Evolutionary conservation across 2,329 filamentous ascomycete species (phyloP).

Genomic region (Aspergillus hiratsukae): DNA sequence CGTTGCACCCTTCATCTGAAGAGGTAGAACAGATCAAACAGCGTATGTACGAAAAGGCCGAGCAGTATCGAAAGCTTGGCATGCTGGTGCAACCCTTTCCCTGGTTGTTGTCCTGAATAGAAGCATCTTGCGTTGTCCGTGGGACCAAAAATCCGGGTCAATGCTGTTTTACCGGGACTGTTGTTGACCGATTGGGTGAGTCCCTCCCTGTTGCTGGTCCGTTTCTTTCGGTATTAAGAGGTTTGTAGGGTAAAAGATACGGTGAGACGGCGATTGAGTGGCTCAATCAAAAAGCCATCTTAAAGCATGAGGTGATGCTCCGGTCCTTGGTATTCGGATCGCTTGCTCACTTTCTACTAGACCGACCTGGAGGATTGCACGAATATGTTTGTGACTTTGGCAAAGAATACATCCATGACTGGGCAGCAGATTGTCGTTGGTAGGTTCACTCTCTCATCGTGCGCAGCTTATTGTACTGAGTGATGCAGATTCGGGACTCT

Average conservation of each 20-base stretch:
- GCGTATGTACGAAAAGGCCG: too few relatives aligned
- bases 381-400: slow-evolving; percentile 20
- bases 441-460: slow-evolving; percentile 2
- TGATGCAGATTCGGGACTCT: neutral
- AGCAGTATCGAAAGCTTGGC: too few relatives aligned
- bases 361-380: slow-evolving; percentile 26
- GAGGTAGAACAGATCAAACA: too few relatives aligned
- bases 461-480: neutral
- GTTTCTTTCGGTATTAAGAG: neutral
- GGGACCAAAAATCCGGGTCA: slow-evolving; percentile 54
- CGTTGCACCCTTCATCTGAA: too few relatives aligned
- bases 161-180: slow-evolving; percentile 41
- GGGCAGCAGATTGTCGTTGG: slow-evolving; percentile 30
- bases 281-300: neutral
- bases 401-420: slow-evolving; percentile 31
- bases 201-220: neutral
- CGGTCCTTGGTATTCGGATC: too few relatives aligned
- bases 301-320: neutral
- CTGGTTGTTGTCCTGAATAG: too few relatives aligned
- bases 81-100: too few relatives aligned
- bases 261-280: neutral
- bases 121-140: slow-evolving; percentile 42
- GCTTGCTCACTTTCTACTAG: slow-evolving; percentile 8
- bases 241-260: neutral
- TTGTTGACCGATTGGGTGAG: neutral